Conservation (phyloP, 1,139 yeast species). For the Debaryomyces robertsiae region DNA sequence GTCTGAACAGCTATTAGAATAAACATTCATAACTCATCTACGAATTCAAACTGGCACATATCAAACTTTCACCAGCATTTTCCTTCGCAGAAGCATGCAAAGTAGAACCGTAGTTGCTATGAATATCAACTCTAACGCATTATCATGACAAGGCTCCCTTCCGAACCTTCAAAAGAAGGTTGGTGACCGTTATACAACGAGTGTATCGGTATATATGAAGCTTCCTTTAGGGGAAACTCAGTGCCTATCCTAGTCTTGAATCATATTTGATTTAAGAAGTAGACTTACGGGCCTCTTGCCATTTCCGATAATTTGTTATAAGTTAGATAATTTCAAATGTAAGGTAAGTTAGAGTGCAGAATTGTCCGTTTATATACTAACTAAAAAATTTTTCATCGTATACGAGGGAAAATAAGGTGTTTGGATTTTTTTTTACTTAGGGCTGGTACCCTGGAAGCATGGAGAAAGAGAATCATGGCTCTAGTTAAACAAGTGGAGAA, state of each 20-base stretch:
- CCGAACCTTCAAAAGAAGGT: slow-evolving; percentile 20
- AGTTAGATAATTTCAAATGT: no score
- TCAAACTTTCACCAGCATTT: no score
- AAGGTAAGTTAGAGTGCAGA: no score
- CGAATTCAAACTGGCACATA: slow-evolving; percentile 5
- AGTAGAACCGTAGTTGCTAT: slow-evolving; percentile 6
- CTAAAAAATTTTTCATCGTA: slow-evolving; percentile 11
- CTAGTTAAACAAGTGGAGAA: no score
- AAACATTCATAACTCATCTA: slow-evolving; percentile 3
- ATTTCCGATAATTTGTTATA: slow-evolving; percentile 50
- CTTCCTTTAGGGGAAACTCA: slow-evolving; percentile 7
- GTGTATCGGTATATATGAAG: slow-evolving; percentile 12
- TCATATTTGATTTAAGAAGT: slow-evolving; percentile 2
- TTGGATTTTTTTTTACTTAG: slow-evolving; percentile 2
- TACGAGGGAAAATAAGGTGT: slow-evolving; percentile 5
- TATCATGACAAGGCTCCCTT: slow-evolving; percentile 37
- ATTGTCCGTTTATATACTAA: slow-evolving; percentile 8
- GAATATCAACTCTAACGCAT: slow-evolving; percentile 17
- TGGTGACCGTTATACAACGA: slow-evolving; percentile 25
- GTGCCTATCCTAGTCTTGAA: slow-evolving; percentile 8
- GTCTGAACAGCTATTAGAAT: slow-evolving; percentile 22
- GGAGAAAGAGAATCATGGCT: no score
- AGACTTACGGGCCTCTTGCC: slow-evolving; percentile 95
- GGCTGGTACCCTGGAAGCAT: slow-evolving; percentile 4
- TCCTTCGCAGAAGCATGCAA: slow-evolving; percentile 7